These are phyloP conservation scores for Umbellularia californica DNA, from an alignment of 164 flowering plant genomes.

Conservation along the genomic window DNA sequence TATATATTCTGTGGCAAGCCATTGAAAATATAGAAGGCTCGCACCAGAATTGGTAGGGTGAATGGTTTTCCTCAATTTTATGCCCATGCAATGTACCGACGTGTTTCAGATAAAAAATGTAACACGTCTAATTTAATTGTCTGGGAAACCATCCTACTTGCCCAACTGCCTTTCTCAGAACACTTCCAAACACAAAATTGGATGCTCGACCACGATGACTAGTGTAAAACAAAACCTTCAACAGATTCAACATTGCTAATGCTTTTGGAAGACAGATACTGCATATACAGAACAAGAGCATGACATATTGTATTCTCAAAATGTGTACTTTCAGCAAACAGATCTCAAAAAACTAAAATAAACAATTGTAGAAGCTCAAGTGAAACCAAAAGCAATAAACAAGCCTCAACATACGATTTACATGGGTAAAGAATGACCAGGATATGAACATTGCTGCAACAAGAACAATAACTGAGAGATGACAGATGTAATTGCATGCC, in stretches of 20 bases:
- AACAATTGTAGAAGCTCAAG: background rate
- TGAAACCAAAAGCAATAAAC: background rate
- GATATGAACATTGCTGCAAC: background rate
- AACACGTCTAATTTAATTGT: too few relatives aligned
- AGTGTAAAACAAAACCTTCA: background rate
- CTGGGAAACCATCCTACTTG: background rate
- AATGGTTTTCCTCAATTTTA: too few relatives aligned
- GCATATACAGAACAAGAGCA: background rate
- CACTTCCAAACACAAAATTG: background rate
- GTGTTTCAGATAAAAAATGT: too few relatives aligned
- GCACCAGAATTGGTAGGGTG: too few relatives aligned
- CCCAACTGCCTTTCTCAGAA: background rate
- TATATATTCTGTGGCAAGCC: too few relatives aligned
- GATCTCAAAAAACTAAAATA: background rate
- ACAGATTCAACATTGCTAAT: background rate
- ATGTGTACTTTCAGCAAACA: background rate
- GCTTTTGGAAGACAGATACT: background rate
- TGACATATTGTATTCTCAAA: background rate
- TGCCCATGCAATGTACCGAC: too few relatives aligned
- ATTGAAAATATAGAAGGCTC: too few relatives aligned
- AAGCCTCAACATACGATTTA: slow-evolving; percentile 1
- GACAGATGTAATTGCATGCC: background rate
- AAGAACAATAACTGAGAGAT: background rate
- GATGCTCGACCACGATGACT: background rate
- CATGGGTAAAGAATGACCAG: background rate